Base-by-base conservation (phyloP, 768 basidiomycete species). In the Russula foetens region DNA sequence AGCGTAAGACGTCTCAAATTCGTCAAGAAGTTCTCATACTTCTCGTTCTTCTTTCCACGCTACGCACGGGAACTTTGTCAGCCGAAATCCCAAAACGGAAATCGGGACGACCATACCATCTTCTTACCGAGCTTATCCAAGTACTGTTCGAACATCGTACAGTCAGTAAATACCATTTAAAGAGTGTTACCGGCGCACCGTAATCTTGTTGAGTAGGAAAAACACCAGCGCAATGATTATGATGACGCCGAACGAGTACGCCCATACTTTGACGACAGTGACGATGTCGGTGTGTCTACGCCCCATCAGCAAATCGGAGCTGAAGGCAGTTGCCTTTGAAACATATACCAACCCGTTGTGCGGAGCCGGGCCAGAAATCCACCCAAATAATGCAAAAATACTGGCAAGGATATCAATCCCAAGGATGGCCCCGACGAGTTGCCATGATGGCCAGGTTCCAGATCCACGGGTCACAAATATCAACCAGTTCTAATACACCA, bases 341-440 rank as follows among this genome's bases (percentile, higher is more conserved):
- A 48, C 4, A 53, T 24, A 19, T 21, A 56, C 61, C 24, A 19
- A 68, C 69, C 72, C 72, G 33, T 64, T 66, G 53, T 69, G 70
- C n/a, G 67, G 66, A n/a, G 31, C 68, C 15, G 70, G 58, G n/a
- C 77, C 77, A 31, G 73, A 72, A 46, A 78, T 65, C 76, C 76
- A 78, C 19, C 76, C 76, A 63, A 72, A 78, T 14, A 74, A 46
- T 24, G 71, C 65, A 61, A 78, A 77, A 53, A 78, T 64, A 8
- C 71, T 72, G 2, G 77, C 77, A 15, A 79, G 69, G 56, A 75
- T 69, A 63, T 78, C 77, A 50, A 75, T 71, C n/a, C 74, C 67
- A 59, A 74, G 63, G 68, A 71, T 72, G 56, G 77, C 64, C 63
- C 73, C 70, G 62, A 77, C 63, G 1, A 78, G 72, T 62, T 77